Percentiles rank a stretch among this genome's conserved stretches.
These are phyloP conservation scores for Cronartium ribicola DNA, from an alignment of 1,284 basidiomycete genomes.

Conservation along the genomic window DNA sequence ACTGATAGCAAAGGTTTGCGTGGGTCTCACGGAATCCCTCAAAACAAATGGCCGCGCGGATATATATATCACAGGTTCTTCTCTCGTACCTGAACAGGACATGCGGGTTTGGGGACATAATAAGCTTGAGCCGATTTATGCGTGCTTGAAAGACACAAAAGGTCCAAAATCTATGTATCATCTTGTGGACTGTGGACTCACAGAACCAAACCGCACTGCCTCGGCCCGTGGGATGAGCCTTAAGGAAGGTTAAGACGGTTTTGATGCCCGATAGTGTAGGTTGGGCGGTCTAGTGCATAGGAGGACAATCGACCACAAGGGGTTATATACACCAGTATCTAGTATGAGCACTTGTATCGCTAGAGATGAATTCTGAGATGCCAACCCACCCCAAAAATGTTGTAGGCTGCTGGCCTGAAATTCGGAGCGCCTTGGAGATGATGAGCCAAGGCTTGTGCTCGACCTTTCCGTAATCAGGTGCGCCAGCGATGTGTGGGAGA, in stretches of 20 bases:
- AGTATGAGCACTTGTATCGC: background rate
- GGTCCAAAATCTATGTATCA: slow-evolving; percentile 39
- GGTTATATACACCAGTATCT: background rate
- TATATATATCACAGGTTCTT: slow-evolving; percentile 84
- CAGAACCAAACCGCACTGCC: slow-evolving; percentile 58
- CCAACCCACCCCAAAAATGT: slow-evolving; percentile 56
- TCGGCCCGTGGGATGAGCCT: slow-evolving; percentile 58
- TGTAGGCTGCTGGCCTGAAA: slow-evolving; percentile 67
- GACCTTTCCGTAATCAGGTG: slow-evolving; percentile 3
- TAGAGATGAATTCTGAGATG: background rate
- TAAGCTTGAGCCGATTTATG: slow-evolving; percentile 56
- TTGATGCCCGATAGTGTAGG: slow-evolving; percentile 88
- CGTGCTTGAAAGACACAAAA: slow-evolving; percentile 17
- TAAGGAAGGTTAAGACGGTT: slow-evolving; percentile 81
- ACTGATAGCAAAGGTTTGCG: slow-evolving; percentile 73
- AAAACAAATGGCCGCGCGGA: slow-evolving; percentile 91
- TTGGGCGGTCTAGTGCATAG: slow-evolving; percentile 61
- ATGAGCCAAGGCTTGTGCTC: slow-evolving; percentile 35
- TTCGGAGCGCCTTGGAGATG: slow-evolving; percentile 85
- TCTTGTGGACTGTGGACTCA: slow-evolving; percentile 11
- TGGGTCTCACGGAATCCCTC: slow-evolving; percentile 82
- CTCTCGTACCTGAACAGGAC: slow-evolving; percentile 51
- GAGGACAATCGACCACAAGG: slow-evolving; percentile 16
- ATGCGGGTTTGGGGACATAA: slow-evolving; percentile 57
- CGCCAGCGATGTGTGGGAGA: too few species aligned